Conservation (phyloP, 169 alveolate species). For the Pseudocohnilembus persalinus region DNA sequence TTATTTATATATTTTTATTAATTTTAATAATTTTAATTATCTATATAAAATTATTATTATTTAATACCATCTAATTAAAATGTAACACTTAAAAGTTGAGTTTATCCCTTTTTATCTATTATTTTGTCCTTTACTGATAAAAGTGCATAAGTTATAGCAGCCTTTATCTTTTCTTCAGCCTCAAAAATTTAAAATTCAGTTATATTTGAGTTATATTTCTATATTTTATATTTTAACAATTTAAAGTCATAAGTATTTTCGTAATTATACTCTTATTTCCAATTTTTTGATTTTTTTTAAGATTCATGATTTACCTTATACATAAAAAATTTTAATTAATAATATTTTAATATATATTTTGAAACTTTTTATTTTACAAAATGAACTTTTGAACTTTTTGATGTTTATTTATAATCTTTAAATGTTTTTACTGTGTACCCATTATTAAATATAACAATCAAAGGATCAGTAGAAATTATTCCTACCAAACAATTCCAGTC, state of each 20-base stretch:
- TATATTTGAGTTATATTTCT: too few relatives aligned
- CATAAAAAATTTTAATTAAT: too few relatives aligned
- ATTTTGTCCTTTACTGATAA: not conserved
- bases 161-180: not conserved
- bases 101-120: not conserved
- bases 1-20: too few relatives aligned
- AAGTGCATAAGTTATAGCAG: not conserved
- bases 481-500: not conserved
- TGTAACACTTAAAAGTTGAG: not conserved
- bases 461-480: not conserved
- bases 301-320: too few relatives aligned
- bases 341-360: too few relatives aligned
- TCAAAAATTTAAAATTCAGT: not conserved
- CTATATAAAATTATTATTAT: too few relatives aligned
- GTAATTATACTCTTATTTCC: too few relatives aligned
- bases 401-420: not conserved
- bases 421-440: not conserved
- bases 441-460: not conserved
- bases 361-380: not conserved
- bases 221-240: not conserved
- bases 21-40: too few relatives aligned
- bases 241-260: not conserved
- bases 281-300: too few relatives aligned
- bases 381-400: not conserved
- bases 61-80: not conserved